Evolutionary conservation across 2,329 filamentous ascomycete species (phyloP).

Genomic region (Kalaharituber pfeilii): DNA sequence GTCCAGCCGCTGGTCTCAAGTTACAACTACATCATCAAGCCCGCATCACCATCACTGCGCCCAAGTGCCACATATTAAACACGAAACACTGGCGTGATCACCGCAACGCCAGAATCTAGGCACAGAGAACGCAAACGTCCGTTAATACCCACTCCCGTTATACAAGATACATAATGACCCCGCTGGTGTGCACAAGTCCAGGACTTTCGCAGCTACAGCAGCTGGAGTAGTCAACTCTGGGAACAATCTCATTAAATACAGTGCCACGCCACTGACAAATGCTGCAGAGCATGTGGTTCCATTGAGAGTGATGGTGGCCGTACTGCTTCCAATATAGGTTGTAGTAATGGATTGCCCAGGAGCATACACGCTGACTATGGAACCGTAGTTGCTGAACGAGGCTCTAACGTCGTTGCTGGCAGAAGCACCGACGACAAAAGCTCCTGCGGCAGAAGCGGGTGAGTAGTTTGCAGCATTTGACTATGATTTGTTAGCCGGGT

Average conservation of each 20-base stretch:
- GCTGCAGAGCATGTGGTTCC: conserved; percentile 30
- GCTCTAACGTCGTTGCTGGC: conserved; percentile 34
- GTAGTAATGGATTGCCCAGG: conserved; percentile 39
- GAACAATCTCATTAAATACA: conserved; percentile 4
- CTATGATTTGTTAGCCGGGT: conserved; percentile 25
- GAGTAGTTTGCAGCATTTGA: conserved; percentile 27
- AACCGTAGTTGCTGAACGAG: conserved; percentile 42
- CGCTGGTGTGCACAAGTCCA: neutral
- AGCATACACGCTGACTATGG: conserved; percentile 37
- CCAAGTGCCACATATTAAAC: neutral
- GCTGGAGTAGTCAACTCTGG: neutral
- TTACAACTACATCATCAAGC: neutral
- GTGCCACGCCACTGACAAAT: conserved; percentile 2
- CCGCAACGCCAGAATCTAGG: neutral
- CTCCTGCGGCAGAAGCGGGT: conserved; percentile 38
- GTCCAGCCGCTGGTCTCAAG: neutral
- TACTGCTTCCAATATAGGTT: conserved; percentile 35
- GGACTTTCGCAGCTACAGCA: neutral
- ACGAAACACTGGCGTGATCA: neutral
- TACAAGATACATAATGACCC: conserved; percentile 5
- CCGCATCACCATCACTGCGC: neutral
- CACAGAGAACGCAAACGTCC: neutral
- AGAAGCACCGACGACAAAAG: conserved; percentile 44
- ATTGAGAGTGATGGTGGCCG: conserved; percentile 31
- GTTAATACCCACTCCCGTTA: conserved; percentile 7